Percentiles rank a stretch among this genome's conserved stretches.
These are phyloP conservation scores for Camellia japonica DNA, from an alignment of 148 eudicot species.

Conservation along the genomic window DNA sequence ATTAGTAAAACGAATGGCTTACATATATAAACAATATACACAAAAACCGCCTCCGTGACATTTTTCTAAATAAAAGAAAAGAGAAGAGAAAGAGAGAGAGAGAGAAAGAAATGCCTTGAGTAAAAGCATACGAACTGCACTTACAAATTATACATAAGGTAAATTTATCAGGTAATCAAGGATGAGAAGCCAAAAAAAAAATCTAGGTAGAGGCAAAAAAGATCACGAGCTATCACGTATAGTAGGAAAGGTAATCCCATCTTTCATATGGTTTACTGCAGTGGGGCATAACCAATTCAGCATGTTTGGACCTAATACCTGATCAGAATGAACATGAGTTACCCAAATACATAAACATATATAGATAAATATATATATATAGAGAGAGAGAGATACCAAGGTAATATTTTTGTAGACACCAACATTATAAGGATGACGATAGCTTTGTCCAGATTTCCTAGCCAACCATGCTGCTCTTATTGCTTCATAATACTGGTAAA, in stretches of 20 bases:
- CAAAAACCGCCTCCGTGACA: not conserved
- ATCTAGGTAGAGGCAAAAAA: not conserved
- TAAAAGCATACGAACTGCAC: not conserved
- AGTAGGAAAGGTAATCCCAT: slow-evolving; percentile 56
- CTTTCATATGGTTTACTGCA: slow-evolving; percentile 55
- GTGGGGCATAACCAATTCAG: slow-evolving; percentile 64
- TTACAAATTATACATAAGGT: not conserved
- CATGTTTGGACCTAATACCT: slow-evolving; percentile 66
- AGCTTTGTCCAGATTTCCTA: slow-evolving; percentile 57
- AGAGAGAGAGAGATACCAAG: slow-evolving; percentile 34
- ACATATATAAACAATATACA: not conserved
- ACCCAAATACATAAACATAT: not conserved
- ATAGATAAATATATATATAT: not conserved
- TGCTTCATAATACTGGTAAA: slow-evolving; percentile 49
- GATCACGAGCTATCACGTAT: slow-evolving; percentile 41
- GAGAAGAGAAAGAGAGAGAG: too few relatives aligned
- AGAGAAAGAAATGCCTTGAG: not conserved
- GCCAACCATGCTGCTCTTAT: slow-evolving; percentile 65
- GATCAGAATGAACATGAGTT: slow-evolving; percentile 15
- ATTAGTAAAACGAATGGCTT: too few relatives aligned
- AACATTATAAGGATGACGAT: slow-evolving; percentile 60
- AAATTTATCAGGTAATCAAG: not conserved
- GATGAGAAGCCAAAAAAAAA: slow-evolving; percentile 2
- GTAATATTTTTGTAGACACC: slow-evolving; percentile 56
- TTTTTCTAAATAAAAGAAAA: too few relatives aligned